Evolutionary conservation across 257 asterid genomes (phyloP), one percentile per base, ranked within the genome.

Genomic region (Salvia hispanica): DNA sequence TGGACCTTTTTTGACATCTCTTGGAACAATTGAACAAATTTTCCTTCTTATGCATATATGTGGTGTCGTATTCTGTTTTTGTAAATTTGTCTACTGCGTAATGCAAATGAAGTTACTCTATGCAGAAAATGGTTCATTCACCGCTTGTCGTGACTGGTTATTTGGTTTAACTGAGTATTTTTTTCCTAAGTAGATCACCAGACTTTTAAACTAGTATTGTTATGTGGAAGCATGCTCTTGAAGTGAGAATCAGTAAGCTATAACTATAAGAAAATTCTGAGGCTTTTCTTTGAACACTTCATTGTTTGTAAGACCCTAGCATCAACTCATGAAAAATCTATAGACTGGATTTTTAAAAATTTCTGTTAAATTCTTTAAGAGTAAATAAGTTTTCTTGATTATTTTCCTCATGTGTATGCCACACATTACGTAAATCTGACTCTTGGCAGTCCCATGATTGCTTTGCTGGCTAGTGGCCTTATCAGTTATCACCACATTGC

Each of bases 151-250:
- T 53, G 50, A 71, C 33, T 56, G 63, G 62, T 54, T 50, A 25
- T 61, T 60, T 28, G 58, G 57, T 46, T 53, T 54, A 14, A 33
- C 45, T 9, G 8, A 37, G 58, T 25, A 13, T 12, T 37, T 69
- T 69, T 40, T 58, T 52, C 55, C 55, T 34, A 42, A 51, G 42
- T 59, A 42, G 64, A 54, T 72, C 52, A 58, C 46, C 77, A 46
- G 62, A 43, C 31, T 14, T 9, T 15, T 25, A 37, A 12, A 11
- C 16, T 33, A 13, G 3, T 18, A 33, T 47, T 39, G n/a, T 44
- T 63, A n/a, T 33, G 36, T 33, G n/a, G 39, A 58, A 58, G 50
- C 44, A 70, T 58, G 18, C 51, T 66, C 50, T 43, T 33, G 64
- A 50, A 74, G 60, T 57, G 51, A 43, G 36, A 56, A 50, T 46